Conservation (phyloP, 2,329 filamentous ascomycete species). For the Colletotrichum sojae region DNA sequence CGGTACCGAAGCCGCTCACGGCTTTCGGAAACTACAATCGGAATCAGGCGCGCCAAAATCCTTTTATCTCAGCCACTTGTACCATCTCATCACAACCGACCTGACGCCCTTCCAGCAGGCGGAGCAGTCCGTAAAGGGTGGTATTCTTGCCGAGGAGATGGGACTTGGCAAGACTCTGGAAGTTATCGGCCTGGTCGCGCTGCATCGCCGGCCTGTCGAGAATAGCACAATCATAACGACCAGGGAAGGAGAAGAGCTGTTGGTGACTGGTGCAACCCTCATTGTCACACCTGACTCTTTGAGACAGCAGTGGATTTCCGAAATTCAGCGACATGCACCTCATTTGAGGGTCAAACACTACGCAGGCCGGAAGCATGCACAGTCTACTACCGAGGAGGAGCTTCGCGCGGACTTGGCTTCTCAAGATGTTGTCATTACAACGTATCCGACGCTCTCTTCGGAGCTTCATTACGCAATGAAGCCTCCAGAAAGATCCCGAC, state of each 20-base stretch:
- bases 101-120: constrained; percentile 57
- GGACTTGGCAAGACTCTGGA: constrained; percentile 87
- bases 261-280: constrained; percentile 68
- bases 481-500: constrained; percentile 76
- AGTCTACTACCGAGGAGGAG: constrained; percentile 53
- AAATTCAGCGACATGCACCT: constrained; percentile 72
- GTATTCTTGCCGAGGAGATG: constrained; percentile 86
- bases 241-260: constrained; percentile 58
- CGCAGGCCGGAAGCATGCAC: constrained; percentile 60
- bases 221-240: constrained; percentile 48
- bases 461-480: constrained; percentile 85
- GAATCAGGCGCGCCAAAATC: neutral
- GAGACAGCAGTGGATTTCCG: constrained; percentile 72
- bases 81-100: constrained; percentile 71
- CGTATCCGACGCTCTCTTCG: constrained; percentile 78
- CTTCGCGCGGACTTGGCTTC: constrained; percentile 61
- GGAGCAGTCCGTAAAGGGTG: constrained; percentile 65
- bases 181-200: constrained; percentile 77
- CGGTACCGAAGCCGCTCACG: constrained; percentile 27
- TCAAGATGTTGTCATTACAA: constrained; percentile 74
- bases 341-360: constrained; percentile 70
- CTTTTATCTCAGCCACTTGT: constrained; percentile 74
- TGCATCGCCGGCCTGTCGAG: constrained; percentile 64
- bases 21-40: constrained; percentile 22
- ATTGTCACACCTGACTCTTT: constrained; percentile 73